Evolutionary conservation across 176 grass and related monocot species (phyloP), one percentile per base, ranked within the genome.

Genomic region (Pontederia crassipes): DNA sequence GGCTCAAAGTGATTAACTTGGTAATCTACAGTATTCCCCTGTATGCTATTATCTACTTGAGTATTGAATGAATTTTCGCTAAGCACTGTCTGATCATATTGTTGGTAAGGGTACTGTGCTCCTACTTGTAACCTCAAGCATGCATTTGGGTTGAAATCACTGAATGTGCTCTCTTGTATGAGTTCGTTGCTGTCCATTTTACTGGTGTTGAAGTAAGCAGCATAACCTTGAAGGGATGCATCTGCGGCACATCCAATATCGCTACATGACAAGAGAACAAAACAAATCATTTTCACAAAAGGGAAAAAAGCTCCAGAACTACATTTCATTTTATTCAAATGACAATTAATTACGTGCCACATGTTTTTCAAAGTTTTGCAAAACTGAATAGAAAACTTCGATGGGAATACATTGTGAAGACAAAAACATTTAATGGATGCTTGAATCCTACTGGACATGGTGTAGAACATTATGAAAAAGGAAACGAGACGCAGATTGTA

Each of bases 201-300:
- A 71, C 54, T 27, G 28, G 78, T 77, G 68, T 50, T 74, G 69
- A 85, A 85, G 79, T 80, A 90, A 32, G 54, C 64, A 12, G 72
- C 59, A 49, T 79, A 85, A 63, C 69, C 79, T 71, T 74, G 87
- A 49, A 89, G 60, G 8, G 82, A 79, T 45, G 72, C 71, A 60
- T 77, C 75, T 17, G 79, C 70, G 13, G 82, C 79, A 72, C 75
- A 89, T 40, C 72, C 82, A 4, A 90, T 78, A 71, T 80, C 82
- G 57, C 87, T 90, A 71, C 5, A 27, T 54, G 51, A 40, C 28
- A 50, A 73, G 40, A 56, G 46, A 64, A 55, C 24, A 46, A 46
- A n/a, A 63, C 45, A 17, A 40, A 61, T 54, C 12, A 46, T 54
- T 35, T 54, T 50, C 61, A 10, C 35, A 63, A 60, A 61, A 51